Conservation (phyloP, 805 yeast genomes). For the Zygosaccharomyces kombuchaensis region DNA sequence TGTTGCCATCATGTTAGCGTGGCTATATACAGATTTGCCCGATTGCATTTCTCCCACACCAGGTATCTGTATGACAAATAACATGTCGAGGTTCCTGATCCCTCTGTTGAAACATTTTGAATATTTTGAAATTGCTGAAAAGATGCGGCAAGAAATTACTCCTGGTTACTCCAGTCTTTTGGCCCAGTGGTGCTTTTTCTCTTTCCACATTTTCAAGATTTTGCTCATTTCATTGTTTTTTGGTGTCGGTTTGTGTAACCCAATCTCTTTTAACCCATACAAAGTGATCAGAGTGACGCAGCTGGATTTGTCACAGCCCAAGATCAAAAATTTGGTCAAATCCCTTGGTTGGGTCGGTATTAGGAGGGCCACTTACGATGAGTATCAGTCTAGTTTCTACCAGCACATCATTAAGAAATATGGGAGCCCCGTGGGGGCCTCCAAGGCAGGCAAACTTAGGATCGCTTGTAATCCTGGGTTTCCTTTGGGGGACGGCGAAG, state of each 20-base stretch:
- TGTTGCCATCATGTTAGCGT: slow-evolving; percentile 41
- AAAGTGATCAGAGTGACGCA: slow-evolving; percentile 32
- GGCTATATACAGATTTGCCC: slow-evolving; percentile 95
- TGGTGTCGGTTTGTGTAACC: slow-evolving; percentile 74
- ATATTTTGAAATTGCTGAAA: slow-evolving; percentile 40
- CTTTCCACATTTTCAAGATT: slow-evolving; percentile 64
- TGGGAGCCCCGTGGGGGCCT: slow-evolving; percentile 77
- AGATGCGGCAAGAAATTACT: slow-evolving; percentile 47
- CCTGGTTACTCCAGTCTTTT: slow-evolving; percentile 37
- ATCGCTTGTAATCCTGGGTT: slow-evolving; percentile 56
- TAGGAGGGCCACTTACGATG: slow-evolving; percentile 63
- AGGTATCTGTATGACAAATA: slow-evolving; percentile 73
- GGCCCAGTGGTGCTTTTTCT: slow-evolving; percentile 66
- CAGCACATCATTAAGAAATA: slow-evolving; percentile 55
- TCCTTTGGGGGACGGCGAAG: slow-evolving; percentile 72
- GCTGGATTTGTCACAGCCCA: slow-evolving; percentile 28
- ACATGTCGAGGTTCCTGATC: slow-evolving; percentile 39
- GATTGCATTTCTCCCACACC: slow-evolving; percentile 89
- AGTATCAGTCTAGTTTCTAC: slow-evolving; percentile 67
- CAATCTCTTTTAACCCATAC: slow-evolving; percentile 48
- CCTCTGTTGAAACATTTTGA: slow-evolving; percentile 36
- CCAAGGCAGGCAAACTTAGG: slow-evolving; percentile 63
- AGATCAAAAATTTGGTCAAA: slow-evolving; percentile 43
- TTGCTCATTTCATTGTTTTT: slow-evolving; percentile 51
- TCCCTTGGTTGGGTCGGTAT: slow-evolving; percentile 94